phyloP scores from a whole-genome alignment of 257 asterid genomes.

The Plantago elongata region DNA sequence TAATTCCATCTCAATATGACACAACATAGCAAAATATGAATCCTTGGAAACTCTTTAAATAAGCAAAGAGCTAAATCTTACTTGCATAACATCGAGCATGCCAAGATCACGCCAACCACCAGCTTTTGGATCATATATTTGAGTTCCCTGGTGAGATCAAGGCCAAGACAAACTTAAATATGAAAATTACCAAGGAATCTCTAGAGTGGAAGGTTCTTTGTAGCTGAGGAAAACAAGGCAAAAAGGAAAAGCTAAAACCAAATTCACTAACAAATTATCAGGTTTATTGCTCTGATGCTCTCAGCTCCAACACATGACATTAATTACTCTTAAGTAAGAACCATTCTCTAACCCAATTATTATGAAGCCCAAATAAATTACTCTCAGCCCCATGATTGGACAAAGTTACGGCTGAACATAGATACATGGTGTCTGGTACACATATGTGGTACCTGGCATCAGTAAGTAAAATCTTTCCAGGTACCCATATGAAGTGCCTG shows the following conservation, averaged over 20 bases:
- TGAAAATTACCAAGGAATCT: neutral
- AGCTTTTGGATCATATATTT: constrained; percentile 95
- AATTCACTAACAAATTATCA: too few species aligned
- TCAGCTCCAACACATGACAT: too few species aligned
- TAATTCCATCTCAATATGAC: constrained; percentile 21
- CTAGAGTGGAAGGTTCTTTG: constrained; percentile 17
- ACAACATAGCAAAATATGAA: constrained; percentile 10
- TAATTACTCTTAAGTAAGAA: too few species aligned
- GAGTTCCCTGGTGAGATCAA: constrained; percentile 73
- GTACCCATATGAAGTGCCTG: too few species aligned
- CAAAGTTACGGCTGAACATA: too few species aligned
- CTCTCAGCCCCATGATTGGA: too few species aligned
- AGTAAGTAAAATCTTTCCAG: too few species aligned
- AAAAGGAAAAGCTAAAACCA: neutral
- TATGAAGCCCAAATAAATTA: too few species aligned
- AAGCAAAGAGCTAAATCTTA: constrained; percentile 26
- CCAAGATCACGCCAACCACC: constrained; percentile 99
- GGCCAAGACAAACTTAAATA: constrained; percentile 4
- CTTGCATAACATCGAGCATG: constrained; percentile 99
- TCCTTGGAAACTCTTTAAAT: constrained; percentile 12
- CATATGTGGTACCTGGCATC: too few species aligned
- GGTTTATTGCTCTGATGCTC: too few species aligned
- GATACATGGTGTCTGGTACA: too few species aligned
- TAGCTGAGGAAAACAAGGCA: constrained; percentile 7
- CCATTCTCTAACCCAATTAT: too few species aligned